A percentile compares a stretch with the other conserved stretches of the same genome.
Evolutionary conservation across 2,329 filamentous ascomycete genomes (phyloP).

Genomic region (Metarhizium sp.): DNA sequence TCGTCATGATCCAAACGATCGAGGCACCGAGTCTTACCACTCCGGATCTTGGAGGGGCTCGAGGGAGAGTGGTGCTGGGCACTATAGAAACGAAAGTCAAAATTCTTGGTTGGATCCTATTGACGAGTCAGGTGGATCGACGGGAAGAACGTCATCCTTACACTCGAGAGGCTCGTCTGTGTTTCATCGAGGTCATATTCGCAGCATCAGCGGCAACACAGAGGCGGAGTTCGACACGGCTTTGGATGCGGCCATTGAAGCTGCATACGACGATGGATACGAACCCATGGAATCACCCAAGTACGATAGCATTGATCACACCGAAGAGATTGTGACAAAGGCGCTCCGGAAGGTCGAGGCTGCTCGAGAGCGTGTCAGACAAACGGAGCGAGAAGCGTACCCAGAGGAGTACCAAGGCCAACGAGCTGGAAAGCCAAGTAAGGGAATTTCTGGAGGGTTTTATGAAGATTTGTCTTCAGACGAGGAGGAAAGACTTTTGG

Average conservation of each 20-base stretch:
- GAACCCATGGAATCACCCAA: conserved; percentile 55
- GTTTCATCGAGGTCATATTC: conserved; percentile 59
- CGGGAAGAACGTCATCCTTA: conserved; percentile 54
- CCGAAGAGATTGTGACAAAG: conserved; percentile 40
- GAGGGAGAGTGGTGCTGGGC: conserved; percentile 18
- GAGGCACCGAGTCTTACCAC: conserved; percentile 3
- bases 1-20: conserved; percentile 6
- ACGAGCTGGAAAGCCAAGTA: conserved; percentile 19
- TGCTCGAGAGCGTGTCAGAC: conserved; percentile 65
- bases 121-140: conserved; percentile 78
- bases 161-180: conserved; percentile 71
- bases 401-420: conserved; percentile 15
- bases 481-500: conserved; percentile 69
- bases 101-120: conserved; percentile 93
- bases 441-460: conserved; percentile 38
- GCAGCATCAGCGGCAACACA: conserved; percentile 59
- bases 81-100: conserved; percentile 55
- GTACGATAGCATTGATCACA: conserved; percentile 22
- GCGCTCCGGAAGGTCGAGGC: conserved; percentile 60
- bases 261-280: conserved; percentile 86
- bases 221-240: conserved; percentile 92
- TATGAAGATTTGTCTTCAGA: conserved; percentile 54
- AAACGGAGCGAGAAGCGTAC: conserved; percentile 60
- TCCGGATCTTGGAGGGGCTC: conserved; percentile 14
- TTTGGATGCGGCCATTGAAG: conserved; percentile 89